These are phyloP conservation scores for Leptographium galeiforme DNA, from an alignment of 2,329 filamentous ascomycete species.

Conservation along the genomic window DNA sequence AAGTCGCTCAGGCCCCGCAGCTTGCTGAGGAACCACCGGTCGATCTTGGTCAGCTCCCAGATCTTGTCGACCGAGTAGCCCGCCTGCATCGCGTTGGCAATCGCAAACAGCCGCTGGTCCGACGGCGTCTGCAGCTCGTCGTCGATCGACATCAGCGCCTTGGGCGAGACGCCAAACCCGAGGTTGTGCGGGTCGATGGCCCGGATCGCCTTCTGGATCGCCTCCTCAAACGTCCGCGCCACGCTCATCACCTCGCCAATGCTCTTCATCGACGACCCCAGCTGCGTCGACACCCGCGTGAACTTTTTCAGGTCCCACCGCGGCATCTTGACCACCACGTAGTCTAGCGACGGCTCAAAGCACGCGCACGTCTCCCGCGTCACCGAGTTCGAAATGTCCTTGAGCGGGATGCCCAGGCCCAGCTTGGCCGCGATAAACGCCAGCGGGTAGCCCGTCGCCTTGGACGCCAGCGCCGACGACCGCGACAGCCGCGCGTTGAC, in stretches of 20 bases:
- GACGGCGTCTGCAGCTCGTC: conserved; percentile 94
- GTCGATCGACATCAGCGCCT: conserved; percentile 84
- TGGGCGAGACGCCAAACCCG: conserved; percentile 78
- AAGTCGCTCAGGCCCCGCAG: conserved; percentile 88
- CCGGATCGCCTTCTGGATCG: conserved; percentile 95
- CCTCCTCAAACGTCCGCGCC: conserved; percentile 91
- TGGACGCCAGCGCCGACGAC: conserved; percentile 90
- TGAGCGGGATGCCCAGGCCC: conserved; percentile 84
- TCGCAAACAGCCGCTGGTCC: conserved; percentile 91
- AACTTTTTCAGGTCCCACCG: conserved; percentile 99
- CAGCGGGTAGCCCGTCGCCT: conserved; percentile 90
- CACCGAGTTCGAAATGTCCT: conserved; percentile 92
- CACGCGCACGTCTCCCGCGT: conserved; percentile 93
- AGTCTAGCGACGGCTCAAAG: conserved; percentile 96
- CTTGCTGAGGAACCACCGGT: conserved; percentile 94
- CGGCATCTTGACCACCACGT: conserved; percentile 97
- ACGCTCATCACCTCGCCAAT: conserved; percentile 99
- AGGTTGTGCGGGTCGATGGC: conserved; percentile 91
- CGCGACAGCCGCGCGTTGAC: conserved; percentile 93
- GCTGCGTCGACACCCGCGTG: conserved; percentile 84
- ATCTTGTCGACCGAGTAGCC: conserved; percentile 95
- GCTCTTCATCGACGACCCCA: conserved; percentile 99
- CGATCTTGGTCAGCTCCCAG: conserved; percentile 96
- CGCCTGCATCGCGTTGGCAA: conserved; percentile 91
- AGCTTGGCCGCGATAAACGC: conserved; percentile 96